These are phyloP conservation scores for Hymenoscyphus albidus DNA, from an alignment of 2,329 filamentous ascomycete species.

Conservation along the genomic window DNA sequence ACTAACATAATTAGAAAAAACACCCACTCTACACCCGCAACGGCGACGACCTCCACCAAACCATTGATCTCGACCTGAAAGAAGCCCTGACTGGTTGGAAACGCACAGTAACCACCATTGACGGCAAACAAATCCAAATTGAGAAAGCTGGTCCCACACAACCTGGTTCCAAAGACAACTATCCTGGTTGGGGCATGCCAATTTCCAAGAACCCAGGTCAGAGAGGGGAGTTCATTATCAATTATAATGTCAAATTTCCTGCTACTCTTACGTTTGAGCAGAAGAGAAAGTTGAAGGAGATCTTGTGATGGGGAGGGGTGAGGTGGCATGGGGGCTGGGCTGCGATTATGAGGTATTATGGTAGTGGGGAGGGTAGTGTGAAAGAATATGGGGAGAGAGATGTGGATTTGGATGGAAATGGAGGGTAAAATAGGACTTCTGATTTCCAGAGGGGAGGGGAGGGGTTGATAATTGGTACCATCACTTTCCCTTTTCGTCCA, in stretches of 20 bases:
- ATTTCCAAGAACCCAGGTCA: slow-evolving; percentile 83
- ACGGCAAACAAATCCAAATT: slow-evolving; percentile 78
- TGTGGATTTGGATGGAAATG: background rate
- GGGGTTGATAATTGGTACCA: no score
- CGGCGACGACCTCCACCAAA: slow-evolving; percentile 79
- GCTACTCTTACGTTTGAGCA: slow-evolving; percentile 70
- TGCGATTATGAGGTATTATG: background rate
- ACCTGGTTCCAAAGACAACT: slow-evolving; percentile 76
- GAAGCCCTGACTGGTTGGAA: slow-evolving; percentile 94
- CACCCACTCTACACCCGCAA: slow-evolving; percentile 82
- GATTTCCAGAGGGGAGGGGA: no score
- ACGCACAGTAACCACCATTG: slow-evolving; percentile 87
- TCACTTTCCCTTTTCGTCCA: no score
- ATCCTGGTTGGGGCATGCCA: slow-evolving; percentile 88
- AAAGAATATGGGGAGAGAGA: no score
- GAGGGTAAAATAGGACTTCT: background rate
- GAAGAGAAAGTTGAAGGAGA: slow-evolving; percentile 76
- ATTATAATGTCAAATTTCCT: slow-evolving; percentile 91
- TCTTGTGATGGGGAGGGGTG: slow-evolving; percentile 51
- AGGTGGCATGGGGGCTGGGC: background rate
- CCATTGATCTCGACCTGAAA: slow-evolving; percentile 79
- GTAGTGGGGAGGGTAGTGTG: background rate
- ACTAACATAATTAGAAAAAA: slow-evolving; percentile 60
- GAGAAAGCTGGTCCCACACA: slow-evolving; percentile 80
- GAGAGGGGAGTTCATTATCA: slow-evolving; percentile 83